phyloP scores from a whole-genome alignment of 495 filamentous ascomycete genomes.

The Neurospora sp. region DNA sequence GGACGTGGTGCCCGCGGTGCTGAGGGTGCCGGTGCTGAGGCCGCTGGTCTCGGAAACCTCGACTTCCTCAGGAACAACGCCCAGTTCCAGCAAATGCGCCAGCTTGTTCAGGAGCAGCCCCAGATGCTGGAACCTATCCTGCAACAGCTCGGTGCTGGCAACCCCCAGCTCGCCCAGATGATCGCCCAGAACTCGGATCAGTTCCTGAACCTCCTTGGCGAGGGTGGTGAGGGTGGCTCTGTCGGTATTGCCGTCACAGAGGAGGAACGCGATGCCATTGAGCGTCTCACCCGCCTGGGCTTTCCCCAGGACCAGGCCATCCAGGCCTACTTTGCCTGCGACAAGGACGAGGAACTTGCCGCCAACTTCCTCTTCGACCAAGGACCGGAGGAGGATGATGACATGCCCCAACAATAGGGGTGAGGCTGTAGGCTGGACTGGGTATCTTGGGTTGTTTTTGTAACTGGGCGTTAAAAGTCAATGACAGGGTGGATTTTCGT shows the following conservation, averaged over 20 bases:
- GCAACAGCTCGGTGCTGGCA: constrained; percentile 90
- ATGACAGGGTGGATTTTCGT: neutral
- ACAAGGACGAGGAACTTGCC: constrained; percentile 97
- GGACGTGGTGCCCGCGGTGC: constrained; percentile 28
- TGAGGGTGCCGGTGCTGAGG: constrained; percentile 21
- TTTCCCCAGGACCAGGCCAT: constrained; percentile 91
- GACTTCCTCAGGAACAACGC: constrained; percentile 94
- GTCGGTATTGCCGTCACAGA: constrained; percentile 87
- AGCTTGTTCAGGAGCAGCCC: constrained; percentile 93
- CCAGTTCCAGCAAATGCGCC: constrained; percentile 93
- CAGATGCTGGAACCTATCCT: constrained; percentile 97
- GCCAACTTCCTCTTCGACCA: constrained; percentile 98
- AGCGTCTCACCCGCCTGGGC: constrained; percentile 81
- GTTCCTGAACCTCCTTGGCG: constrained; percentile 78
- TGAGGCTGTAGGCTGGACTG: neutral
- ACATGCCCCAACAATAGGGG: constrained; percentile 20
- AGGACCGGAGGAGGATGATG: constrained; percentile 68
- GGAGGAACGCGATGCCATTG: constrained; percentile 93
- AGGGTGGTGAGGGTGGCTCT: constrained; percentile 69
- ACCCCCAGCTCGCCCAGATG: constrained; percentile 84
- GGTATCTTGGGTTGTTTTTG: neutral
- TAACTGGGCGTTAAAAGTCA: neutral
- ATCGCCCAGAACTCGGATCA: constrained; percentile 87
- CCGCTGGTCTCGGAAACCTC: constrained; percentile 59
- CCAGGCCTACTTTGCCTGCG: constrained; percentile 97